These are phyloP conservation scores for Penicillium malachiteum DNA, from an alignment of 495 filamentous ascomycete species.

Conservation along the genomic window DNA sequence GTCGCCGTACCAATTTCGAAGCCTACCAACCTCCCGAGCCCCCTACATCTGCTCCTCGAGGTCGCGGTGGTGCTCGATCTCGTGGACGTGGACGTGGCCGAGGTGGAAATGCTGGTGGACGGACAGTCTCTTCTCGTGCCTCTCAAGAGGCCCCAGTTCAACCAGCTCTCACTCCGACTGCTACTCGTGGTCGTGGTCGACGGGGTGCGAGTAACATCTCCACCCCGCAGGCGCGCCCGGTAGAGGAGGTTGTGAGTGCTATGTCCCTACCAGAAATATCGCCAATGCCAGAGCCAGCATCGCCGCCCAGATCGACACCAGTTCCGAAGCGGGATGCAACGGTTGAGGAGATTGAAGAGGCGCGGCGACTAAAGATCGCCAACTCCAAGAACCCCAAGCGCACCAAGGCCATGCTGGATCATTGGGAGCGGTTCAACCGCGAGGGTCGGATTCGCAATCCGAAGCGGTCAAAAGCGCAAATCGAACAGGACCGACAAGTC, in stretches of 20 bases:
- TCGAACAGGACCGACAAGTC: conserved; percentile 38
- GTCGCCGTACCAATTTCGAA: conserved; percentile 29
- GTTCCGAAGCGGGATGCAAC: conserved; percentile 17
- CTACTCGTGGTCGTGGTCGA: conserved; percentile 26
- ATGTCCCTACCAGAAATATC: conserved; percentile 11
- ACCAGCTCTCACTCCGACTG: conserved; percentile 6
- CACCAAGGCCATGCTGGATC: conserved; percentile 50
- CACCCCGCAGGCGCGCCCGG: not conserved
- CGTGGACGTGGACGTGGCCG: conserved; percentile 34
- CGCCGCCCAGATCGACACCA: conserved; percentile 3
- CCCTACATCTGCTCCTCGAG: conserved; percentile 40
- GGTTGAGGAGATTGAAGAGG: conserved; percentile 32
- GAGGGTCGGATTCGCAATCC: conserved; percentile 46
- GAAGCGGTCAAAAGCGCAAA: conserved; percentile 49
- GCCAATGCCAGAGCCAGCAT: conserved; percentile 8
- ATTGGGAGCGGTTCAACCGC: conserved; percentile 47
- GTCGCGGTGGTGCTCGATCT: conserved; percentile 55
- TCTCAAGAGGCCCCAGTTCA: conserved; percentile 11
- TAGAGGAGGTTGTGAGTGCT: conserved; percentile 1
- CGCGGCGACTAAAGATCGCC: conserved; percentile 37
- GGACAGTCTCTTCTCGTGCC: not conserved
- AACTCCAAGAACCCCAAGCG: conserved; percentile 52
- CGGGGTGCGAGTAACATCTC: conserved; percentile 19
- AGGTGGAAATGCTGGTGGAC: not conserved
- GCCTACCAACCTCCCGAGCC: conserved; percentile 18